phyloP scores from a whole-genome alignment of 352 stramenopile genomes.

The Phytophthora sansomeana region DNA sequence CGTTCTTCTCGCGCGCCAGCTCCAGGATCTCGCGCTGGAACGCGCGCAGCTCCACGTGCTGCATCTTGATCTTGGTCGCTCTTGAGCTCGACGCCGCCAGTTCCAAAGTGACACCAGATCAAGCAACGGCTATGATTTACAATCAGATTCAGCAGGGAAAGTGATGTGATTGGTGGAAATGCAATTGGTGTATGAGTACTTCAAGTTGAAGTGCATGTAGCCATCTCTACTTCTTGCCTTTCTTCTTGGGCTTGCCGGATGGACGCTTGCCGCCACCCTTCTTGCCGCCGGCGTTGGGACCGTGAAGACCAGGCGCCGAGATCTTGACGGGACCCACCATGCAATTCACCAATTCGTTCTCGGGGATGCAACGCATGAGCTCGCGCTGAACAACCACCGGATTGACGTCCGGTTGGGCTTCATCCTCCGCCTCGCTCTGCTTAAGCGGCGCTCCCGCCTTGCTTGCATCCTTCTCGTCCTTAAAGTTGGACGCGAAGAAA shows the following conservation, averaged over 20 bases:
- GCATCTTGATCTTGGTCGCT: conserved; percentile 17
- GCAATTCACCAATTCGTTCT: conserved; percentile 90
- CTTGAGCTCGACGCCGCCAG: neutral
- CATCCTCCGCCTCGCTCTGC: conserved; percentile 36
- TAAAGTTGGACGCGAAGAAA: conserved; percentile 77
- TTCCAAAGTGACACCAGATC: conserved; percentile 13
- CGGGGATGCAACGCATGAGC: conserved; percentile 89
- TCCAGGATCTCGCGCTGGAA: conserved; percentile 81
- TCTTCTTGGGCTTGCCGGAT: conserved; percentile 44
- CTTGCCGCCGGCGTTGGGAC: conserved; percentile 40
- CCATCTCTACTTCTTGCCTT: conserved; percentile 41
- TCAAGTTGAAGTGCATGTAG: conserved; percentile 30
- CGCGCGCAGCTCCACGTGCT: conserved; percentile 59
- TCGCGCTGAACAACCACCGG: conserved; percentile 81
- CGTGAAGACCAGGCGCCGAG: conserved; percentile 72
- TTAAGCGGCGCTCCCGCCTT: conserved; percentile 18
- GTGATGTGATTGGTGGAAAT: conserved; percentile 26
- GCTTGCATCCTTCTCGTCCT: conserved; percentile 66
- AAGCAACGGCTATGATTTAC: neutral
- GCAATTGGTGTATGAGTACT: neutral
- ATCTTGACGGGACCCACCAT: conserved; percentile 94
- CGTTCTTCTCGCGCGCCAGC: conserved; percentile 73
- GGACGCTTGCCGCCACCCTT: conserved; percentile 45
- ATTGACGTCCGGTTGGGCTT: conserved; percentile 60
- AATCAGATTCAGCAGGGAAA: conserved; percentile 5